Evolutionary conservation across 2,329 filamentous ascomycete species (phyloP).

Genomic region (Dendrostoma leiphaemia): DNA sequence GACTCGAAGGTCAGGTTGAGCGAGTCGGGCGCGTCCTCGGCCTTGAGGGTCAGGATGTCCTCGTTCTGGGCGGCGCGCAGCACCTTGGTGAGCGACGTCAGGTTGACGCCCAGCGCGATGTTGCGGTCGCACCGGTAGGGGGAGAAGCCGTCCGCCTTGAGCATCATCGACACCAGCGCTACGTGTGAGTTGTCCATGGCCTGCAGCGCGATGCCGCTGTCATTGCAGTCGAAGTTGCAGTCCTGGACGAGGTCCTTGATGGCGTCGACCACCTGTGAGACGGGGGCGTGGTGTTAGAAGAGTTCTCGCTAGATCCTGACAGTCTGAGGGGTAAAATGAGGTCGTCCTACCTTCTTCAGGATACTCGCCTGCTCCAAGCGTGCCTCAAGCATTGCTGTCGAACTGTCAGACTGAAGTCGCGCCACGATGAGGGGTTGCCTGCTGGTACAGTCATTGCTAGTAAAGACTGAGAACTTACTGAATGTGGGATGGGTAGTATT

Average conservation of each 20-base stretch:
- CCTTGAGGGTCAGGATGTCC: slow-evolving; percentile 94
- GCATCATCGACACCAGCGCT: slow-evolving; percentile 97
- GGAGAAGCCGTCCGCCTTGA: slow-evolving; percentile 91
- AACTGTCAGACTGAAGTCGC: slow-evolving; percentile 34
- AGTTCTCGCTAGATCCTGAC: neutral
- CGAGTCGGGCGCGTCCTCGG: slow-evolving; percentile 92
- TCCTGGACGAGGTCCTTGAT: slow-evolving; percentile 99
- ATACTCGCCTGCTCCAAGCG: slow-evolving; percentile 90
- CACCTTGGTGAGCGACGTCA: slow-evolving; percentile 94
- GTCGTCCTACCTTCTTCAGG: slow-evolving; percentile 81
- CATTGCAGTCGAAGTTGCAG: slow-evolving; percentile 99
- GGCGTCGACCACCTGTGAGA: slow-evolving; percentile 81
- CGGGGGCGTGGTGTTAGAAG: slow-evolving; percentile 20
- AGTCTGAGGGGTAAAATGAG: neutral
- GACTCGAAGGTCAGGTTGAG: slow-evolving; percentile 96
- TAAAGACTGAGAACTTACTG: slow-evolving; percentile 18
- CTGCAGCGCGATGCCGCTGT: slow-evolving; percentile 95
- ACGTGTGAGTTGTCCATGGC: slow-evolving; percentile 99
- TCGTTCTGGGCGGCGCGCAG: slow-evolving; percentile 91
- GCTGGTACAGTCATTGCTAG: neutral
- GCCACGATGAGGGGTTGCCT: slow-evolving; percentile 7
- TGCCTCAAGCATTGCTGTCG: slow-evolving; percentile 82
- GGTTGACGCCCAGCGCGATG: slow-evolving; percentile 96
- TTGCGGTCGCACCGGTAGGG: slow-evolving; percentile 99
- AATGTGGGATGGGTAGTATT: slow-evolving; percentile 15